Evolutionary conservation across 1,284 basidiomycete genomes (phyloP).

Genomic region (Heterobasidion occidentale): DNA sequence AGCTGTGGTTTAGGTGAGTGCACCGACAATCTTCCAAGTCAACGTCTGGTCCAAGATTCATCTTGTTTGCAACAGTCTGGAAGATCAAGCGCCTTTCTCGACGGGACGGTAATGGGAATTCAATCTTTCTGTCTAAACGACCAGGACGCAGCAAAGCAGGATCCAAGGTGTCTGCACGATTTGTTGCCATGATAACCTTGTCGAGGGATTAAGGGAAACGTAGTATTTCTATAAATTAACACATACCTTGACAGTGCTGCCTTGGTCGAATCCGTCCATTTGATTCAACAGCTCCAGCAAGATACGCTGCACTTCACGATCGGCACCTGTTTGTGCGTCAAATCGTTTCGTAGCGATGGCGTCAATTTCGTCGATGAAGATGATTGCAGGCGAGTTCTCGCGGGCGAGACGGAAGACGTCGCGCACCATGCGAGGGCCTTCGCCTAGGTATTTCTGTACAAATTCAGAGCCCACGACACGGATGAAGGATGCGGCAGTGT

Average conservation of each 20-base stretch:
- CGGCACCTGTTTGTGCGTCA: constrained; percentile 98
- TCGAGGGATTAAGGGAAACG: not conserved
- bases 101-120: constrained; percentile 92
- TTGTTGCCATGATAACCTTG: constrained; percentile 98
- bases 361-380: constrained; percentile 99
- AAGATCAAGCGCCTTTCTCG: constrained; percentile 97
- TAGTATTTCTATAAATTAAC: not conserved
- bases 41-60: constrained; percentile 97
- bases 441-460: constrained; percentile 98
- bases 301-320: constrained; percentile 98
- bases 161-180: constrained; percentile 93
- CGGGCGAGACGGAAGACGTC: constrained; percentile 97
- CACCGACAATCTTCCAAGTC: constrained; percentile 94
- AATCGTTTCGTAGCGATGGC: constrained; percentile 99
- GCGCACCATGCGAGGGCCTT: constrained; percentile 99
- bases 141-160: constrained; percentile 96
- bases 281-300: constrained; percentile 97
- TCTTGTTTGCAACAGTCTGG: constrained; percentile 96
- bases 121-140: constrained; percentile 97
- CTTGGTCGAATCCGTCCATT: constrained; percentile 99
- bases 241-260: constrained; percentile 93
- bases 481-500: constrained; percentile 97
- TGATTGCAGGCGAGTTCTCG: constrained; percentile 97
- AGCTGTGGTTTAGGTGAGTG: not conserved
- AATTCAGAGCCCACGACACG: constrained; percentile 97